Evolutionary conservation across 2,329 filamentous ascomycete genomes (phyloP).

Genomic region (Microsporum canis): DNA sequence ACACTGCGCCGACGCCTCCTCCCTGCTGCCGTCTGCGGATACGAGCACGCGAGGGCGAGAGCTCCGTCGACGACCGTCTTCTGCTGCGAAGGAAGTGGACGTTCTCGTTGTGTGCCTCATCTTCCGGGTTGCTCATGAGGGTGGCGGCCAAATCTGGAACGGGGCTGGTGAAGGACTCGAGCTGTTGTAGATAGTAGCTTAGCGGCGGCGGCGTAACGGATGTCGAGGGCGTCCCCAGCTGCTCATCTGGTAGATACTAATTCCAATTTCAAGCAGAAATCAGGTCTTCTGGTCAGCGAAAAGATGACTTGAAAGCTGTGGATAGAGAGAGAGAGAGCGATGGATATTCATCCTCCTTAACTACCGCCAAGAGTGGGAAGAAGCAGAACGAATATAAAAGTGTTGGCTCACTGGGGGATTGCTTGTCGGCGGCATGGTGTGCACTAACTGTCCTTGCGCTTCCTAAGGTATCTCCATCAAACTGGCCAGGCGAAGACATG

Average conservation of each 20-base stretch:
- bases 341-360: neutral
- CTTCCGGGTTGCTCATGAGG: conserved; percentile 36
- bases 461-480: neutral
- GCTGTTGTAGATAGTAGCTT: conserved; percentile 37
- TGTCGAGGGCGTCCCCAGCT: conserved; percentile 6
- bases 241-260: neutral
- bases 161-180: conserved; percentile 38
- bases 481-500: neutral
- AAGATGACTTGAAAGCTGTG: neutral
- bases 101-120: conserved; percentile 40
- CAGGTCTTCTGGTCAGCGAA: neutral
- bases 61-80: conserved; percentile 15
- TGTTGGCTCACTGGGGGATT: neutral
- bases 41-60: conserved; percentile 1
- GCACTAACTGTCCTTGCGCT: neutral
- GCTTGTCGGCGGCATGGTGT: neutral
- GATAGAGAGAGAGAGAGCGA: neutral
- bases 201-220: conserved; percentile 17
- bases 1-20: neutral
- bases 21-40: neutral
- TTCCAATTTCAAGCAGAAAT: neutral
- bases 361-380: neutral
- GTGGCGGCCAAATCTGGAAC: conserved; percentile 42
- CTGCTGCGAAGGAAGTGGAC: conserved; percentile 40
- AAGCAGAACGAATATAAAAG: neutral